Base-by-base conservation (phyloP, 1,139 yeast species). In the Zhuliangozyma parablackwelliae region DNA sequence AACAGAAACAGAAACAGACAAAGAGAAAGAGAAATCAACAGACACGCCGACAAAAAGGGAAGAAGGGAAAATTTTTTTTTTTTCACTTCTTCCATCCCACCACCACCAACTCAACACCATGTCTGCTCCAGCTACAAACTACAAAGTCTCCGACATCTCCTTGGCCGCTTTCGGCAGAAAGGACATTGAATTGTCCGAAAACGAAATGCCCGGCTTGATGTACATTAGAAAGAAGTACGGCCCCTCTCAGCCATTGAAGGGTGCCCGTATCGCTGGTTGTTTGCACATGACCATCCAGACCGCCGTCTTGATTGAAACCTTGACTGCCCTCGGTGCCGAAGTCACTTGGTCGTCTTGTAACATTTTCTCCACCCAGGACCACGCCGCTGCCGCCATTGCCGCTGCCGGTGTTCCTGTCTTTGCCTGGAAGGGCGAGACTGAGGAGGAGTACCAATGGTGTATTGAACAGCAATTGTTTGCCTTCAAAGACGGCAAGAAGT, bases 401-500 rank as follows among this genome's bases (percentile, higher is more conserved):
- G 98, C 98, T 56, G 72, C 97, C 55, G 99, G 98, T 75, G 95
- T 92, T 45, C 98, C 99, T 64, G 99, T 94, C 52, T 94, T 89
- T 57, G 99, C 99, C 60, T 94, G 98, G 98, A 92, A 92, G 81
- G 98, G 99, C 66, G 98, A 92, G 80, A 88, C 98, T 69, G 99
- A 92, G 72, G 98, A 92, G 77, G 99, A 92, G 77, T 92, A 92
- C 82, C 68, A 82, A 61, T 92, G 99, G 99, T 92, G 99, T 81
- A 89, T 92, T 60, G 97, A 94, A 78, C 98, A 92, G 76, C 98
- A 94, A 79, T 83, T 92, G 70, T 89, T 86, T 63, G 89, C 98
- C 47, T 92, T 92, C 94, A 92, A 92, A 79, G 96, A 90, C 69
- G 84, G 79, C 69, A 81, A 86, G 80, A 86, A 87, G 74, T 85